Evolutionary conservation across 139 green algal species (phyloP).

Genomic region (Chlorella vulgaris): DNA sequence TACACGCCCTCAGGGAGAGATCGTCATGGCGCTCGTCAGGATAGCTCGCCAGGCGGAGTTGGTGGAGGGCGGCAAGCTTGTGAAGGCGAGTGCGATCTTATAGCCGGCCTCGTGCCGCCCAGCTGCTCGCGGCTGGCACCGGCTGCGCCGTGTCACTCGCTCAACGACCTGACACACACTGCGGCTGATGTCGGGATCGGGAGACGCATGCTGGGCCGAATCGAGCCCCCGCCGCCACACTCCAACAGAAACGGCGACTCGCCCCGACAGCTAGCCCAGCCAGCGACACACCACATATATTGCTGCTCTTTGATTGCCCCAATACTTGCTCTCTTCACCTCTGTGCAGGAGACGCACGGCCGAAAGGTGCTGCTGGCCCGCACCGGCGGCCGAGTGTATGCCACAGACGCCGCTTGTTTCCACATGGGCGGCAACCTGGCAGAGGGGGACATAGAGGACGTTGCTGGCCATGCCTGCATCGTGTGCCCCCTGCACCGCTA

Average conservation of each 20-base stretch:
- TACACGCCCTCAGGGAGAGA: too few relatives aligned
- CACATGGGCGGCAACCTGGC: constrained; percentile 37
- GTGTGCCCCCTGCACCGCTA: constrained; percentile 49
- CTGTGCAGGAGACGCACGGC: constrained; percentile 38
- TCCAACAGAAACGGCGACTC: background rate
- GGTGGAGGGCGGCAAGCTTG: constrained; percentile 32
- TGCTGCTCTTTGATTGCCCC: too few relatives aligned
- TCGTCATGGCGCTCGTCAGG: constrained; percentile 25
- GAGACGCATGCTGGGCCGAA: too few relatives aligned
- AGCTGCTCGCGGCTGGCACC: background rate
- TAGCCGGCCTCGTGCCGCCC: background rate
- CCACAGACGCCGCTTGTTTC: constrained; percentile 47
- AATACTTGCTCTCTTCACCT: background rate
- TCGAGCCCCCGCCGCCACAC: background rate
- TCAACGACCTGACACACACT: too few relatives aligned
- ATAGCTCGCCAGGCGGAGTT: constrained; percentile 36
- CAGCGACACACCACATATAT: too few relatives aligned
- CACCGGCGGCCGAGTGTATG: constrained; percentile 4
- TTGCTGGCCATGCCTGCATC: constrained; percentile 41
- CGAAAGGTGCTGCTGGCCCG: constrained; percentile 39
- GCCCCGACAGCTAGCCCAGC: too few relatives aligned
- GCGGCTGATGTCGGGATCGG: too few relatives aligned
- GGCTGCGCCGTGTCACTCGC: background rate
- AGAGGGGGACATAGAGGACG: constrained; percentile 51
- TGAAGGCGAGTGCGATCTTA: constrained; percentile 21